Percentiles rank a stretch among this genome's conserved stretches.
phyloP scores from a whole-genome alignment of 1,284 basidiomycete genomes.

The Moesziomyces antarcticus region DNA sequence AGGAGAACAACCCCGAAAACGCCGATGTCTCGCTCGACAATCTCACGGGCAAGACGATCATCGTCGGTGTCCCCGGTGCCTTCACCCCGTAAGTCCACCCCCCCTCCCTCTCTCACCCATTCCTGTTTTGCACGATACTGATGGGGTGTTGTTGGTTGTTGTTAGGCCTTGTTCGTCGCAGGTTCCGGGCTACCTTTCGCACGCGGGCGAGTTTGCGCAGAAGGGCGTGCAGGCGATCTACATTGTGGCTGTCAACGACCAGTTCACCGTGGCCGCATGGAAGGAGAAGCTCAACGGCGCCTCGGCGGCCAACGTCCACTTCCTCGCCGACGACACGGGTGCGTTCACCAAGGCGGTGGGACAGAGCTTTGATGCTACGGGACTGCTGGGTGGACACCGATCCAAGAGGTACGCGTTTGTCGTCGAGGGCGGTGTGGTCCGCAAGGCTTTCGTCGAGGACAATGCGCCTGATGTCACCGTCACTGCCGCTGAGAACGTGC shows the following conservation, averaged over 20 bases:
- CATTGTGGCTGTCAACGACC: slow-evolving; percentile 64
- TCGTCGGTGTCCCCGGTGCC: slow-evolving; percentile 48
- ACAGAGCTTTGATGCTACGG: slow-evolving; percentile 61
- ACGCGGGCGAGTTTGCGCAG: slow-evolving; percentile 52
- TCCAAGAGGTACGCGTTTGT: slow-evolving; percentile 54
- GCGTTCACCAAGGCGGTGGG: slow-evolving; percentile 62
- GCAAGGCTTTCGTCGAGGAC: slow-evolving; percentile 58
- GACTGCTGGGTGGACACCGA: slow-evolving; percentile 56
- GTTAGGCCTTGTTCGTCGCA: slow-evolving; percentile 61
- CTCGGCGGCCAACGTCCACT: slow-evolving; percentile 49
- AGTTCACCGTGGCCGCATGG: slow-evolving; percentile 63
- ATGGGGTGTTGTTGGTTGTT: slow-evolving; percentile 3
- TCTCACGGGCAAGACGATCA: slow-evolving; percentile 42
- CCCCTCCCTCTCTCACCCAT: neutral
- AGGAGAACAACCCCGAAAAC: slow-evolving; percentile 57
- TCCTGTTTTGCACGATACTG: slow-evolving; percentile 1
- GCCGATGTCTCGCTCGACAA: slow-evolving; percentile 52
- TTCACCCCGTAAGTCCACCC: slow-evolving; percentile 50
- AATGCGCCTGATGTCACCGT: slow-evolving; percentile 57
- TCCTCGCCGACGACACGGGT: slow-evolving; percentile 64
- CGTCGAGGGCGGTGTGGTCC: slow-evolving; percentile 58
- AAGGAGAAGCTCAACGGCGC: slow-evolving; percentile 60
- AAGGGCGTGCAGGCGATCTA: slow-evolving; percentile 63
- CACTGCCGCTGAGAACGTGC: slow-evolving; percentile 58
- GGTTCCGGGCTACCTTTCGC: slow-evolving; percentile 64